Evolutionary conservation across 257 asterid species (phyloP).

Genomic region (Penstemon eatonii): DNA sequence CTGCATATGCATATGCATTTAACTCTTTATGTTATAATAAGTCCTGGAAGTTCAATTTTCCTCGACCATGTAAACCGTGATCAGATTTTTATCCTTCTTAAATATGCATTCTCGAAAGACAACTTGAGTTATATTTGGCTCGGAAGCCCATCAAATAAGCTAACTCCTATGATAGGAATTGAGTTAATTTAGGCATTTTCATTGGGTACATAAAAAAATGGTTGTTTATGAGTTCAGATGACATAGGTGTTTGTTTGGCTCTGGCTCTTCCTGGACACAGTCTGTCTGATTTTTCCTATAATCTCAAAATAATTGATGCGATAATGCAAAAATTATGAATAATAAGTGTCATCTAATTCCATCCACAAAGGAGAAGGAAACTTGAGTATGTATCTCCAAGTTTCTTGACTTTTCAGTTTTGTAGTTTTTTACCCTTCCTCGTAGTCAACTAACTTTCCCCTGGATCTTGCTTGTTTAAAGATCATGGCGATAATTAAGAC

Average conservation of each 20-base stretch:
- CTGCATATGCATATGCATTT: neutral
- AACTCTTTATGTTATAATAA: neutral
- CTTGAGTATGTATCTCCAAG: constrained; percentile 4
- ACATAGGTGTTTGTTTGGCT: neutral
- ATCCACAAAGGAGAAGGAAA: constrained; percentile 1
- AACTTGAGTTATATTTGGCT: neutral
- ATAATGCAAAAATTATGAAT: constrained; percentile 3
- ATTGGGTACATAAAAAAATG: neutral
- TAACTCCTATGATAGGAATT: neutral
- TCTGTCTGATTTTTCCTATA: constrained; percentile 10
- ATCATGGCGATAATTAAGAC: constrained; percentile 8
- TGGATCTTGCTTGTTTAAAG: constrained; percentile 3
- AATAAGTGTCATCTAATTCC: constrained; percentile 6
- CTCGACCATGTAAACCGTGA: constrained; percentile 4
- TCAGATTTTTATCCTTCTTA: neutral
- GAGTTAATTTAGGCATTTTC: constrained; percentile 10
- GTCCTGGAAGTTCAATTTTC: neutral
- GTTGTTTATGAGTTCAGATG: constrained; percentile 8
- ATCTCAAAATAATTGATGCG: constrained; percentile 14
- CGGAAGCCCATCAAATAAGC: constrained; percentile 8
- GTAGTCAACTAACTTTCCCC: neutral
- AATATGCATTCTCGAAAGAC: neutral
- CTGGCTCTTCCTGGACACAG: constrained; percentile 14
- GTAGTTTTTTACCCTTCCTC: constrained; percentile 12
- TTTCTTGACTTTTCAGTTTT: constrained; percentile 14